phyloP scores from a whole-genome alignment of 148 eudicot species.

The Persicaria maculosa region DNA sequence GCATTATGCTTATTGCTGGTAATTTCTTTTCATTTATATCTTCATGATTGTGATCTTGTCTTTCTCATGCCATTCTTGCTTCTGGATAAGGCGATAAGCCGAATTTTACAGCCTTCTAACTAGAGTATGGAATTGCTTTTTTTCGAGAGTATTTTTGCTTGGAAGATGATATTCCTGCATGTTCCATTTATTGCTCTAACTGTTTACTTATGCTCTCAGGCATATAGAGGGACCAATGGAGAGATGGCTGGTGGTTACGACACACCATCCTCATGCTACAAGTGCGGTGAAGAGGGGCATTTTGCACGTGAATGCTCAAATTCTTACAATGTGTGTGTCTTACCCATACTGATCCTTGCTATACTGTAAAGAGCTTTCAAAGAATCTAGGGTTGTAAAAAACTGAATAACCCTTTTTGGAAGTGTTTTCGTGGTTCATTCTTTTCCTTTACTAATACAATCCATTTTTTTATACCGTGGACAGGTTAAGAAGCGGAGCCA shows the following conservation, averaged over 20 bases:
- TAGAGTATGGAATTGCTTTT: background rate
- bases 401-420: background rate
- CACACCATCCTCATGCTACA: slow-evolving; percentile 49
- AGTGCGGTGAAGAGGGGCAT: slow-evolving; percentile 75
- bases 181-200: slow-evolving; percentile 3
- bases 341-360: slow-evolving; percentile 14
- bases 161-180: background rate
- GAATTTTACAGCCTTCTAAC: background rate
- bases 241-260: slow-evolving; percentile 34
- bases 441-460: background rate
- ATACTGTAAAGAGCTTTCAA: background rate
- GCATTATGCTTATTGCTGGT: background rate
- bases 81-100: background rate
- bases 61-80: background rate
- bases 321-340: slow-evolving; percentile 30
- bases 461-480: background rate
- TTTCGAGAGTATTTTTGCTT: background rate
- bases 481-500: slow-evolving; percentile 54
- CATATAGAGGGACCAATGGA: slow-evolving; percentile 14
- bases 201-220: slow-evolving; percentile 15
- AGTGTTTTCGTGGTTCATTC: background rate
- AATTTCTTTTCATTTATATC: background rate
- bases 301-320: slow-evolving; percentile 67
- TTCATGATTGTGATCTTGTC: background rate
- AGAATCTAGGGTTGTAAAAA: background rate